Percentiles rank a stretch among this genome's conserved stretches.
Evolutionary conservation across 2,329 filamentous ascomycete genomes (phyloP).

Genomic region (Colletotrichum incanum): DNA sequence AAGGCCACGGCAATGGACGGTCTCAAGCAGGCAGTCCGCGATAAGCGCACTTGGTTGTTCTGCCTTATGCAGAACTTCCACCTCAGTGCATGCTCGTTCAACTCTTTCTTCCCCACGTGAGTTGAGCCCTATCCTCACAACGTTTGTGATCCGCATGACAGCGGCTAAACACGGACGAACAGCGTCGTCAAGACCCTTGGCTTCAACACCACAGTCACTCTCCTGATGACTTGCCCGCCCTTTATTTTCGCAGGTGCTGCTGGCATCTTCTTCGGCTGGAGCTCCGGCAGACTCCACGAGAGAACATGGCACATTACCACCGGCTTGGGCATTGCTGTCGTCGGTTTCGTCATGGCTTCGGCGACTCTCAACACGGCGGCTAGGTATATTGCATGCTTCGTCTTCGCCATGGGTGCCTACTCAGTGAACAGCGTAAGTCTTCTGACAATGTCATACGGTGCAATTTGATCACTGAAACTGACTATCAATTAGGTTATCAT

Average conservation of each 20-base stretch:
- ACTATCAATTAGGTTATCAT: constrained; percentile 58
- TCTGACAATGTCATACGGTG: background rate
- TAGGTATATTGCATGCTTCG: constrained; percentile 60
- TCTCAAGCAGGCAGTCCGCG: constrained; percentile 63
- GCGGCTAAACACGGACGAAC: background rate
- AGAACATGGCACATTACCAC: constrained; percentile 66
- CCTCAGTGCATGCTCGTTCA: constrained; percentile 63
- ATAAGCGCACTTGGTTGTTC: constrained; percentile 68
- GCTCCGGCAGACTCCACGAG: constrained; percentile 64
- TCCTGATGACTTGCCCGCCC: constrained; percentile 68
- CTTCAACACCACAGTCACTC: constrained; percentile 64
- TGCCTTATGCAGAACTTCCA: constrained; percentile 71
- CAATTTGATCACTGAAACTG: background rate
- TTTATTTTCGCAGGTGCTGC: constrained; percentile 65
- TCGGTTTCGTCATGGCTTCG: constrained; percentile 59
- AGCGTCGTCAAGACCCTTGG: constrained; percentile 65
- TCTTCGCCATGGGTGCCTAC: constrained; percentile 60
- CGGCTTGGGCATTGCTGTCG: constrained; percentile 58
- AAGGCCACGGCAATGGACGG: constrained; percentile 61
- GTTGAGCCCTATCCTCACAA: constrained; percentile 3
- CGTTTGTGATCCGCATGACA: background rate
- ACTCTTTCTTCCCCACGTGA: constrained; percentile 62
- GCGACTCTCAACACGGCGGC: constrained; percentile 56
- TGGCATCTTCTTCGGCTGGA: constrained; percentile 64
- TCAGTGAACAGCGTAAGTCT: constrained; percentile 50